Evolutionary conservation across 177 flowering plant species (phyloP).

Genomic region (Vitis hybrid): DNA sequence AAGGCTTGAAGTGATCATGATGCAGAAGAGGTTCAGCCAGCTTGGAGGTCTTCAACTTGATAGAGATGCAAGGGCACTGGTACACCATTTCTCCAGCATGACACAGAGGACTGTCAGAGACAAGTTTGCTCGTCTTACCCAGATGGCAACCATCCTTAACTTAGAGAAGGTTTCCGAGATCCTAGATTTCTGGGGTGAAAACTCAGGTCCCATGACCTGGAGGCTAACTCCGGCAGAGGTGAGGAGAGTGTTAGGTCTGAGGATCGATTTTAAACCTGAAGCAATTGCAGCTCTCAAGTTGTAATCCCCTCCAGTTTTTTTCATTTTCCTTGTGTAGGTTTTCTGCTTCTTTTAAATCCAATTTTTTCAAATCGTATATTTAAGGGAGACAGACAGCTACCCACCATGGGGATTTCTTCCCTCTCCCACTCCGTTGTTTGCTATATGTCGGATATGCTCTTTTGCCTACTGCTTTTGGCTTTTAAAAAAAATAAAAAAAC

Average conservation of each 20-base stretch:
- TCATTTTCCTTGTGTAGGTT: background rate
- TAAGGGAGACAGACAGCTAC: no score
- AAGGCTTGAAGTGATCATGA: conserved; percentile 93
- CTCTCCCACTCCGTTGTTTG: no score
- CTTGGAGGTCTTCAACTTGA: conserved; percentile 95
- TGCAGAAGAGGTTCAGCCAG: conserved; percentile 94
- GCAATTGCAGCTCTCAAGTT: conserved; percentile 80
- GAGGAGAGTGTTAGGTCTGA: conserved; percentile 79
- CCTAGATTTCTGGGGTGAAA: conserved; percentile 99
- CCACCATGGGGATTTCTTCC: no score
- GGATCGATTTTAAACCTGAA: conserved; percentile 92
- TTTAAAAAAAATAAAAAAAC: no score
- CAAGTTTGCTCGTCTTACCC: conserved; percentile 92
- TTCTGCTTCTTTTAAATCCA: no score
- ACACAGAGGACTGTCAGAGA: conserved; percentile 94
- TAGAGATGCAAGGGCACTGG: conserved; percentile 78
- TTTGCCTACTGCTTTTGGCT: no score
- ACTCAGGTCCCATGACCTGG: conserved; percentile 98
- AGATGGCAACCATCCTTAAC: conserved; percentile 94
- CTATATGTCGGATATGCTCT: no score
- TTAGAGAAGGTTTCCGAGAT: conserved; percentile 94
- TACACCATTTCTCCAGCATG: conserved; percentile 88
- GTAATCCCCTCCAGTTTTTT: conserved; percentile 23
- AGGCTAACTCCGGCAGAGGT: conserved; percentile 96
- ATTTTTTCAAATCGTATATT: no score